Evolutionary conservation across 306 rosid species (phyloP).

Genomic region (Dalbergia oliveri): DNA sequence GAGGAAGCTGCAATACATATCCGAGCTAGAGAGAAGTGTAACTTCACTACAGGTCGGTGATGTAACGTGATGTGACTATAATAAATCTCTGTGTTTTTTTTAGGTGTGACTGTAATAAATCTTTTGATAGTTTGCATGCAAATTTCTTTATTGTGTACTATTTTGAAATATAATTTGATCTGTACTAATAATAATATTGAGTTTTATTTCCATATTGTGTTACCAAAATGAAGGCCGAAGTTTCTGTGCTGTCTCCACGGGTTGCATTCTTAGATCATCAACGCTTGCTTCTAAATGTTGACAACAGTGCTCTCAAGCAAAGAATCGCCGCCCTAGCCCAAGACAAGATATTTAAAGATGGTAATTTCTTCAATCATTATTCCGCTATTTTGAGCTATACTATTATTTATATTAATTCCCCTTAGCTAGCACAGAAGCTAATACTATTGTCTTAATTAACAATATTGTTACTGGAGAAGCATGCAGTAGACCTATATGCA

Average conservation of each 20-base stretch:
- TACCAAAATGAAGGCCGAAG: constrained; percentile 78
- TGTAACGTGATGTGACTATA: constrained; percentile 5
- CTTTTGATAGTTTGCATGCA: background rate
- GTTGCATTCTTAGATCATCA: constrained; percentile 97
- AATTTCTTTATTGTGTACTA: background rate
- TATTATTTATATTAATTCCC: background rate
- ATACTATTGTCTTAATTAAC: background rate
- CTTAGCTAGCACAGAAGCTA: background rate
- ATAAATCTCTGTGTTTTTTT: background rate
- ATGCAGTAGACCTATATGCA: background rate
- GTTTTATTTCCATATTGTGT: background rate
- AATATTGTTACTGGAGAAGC: background rate
- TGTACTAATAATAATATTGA: background rate
- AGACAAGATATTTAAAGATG: constrained; percentile 96
- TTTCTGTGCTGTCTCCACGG: constrained; percentile 89
- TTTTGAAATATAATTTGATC: background rate
- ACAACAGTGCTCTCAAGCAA: constrained; percentile 97
- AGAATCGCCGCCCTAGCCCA: constrained; percentile 99
- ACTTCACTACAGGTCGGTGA: constrained; percentile 83
- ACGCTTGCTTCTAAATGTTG: constrained; percentile 93
- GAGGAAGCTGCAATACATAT: constrained; percentile 95
- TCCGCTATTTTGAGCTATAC: background rate
- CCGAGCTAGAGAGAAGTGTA: constrained; percentile 96
- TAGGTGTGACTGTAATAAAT: background rate
- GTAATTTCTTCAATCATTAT: constrained; percentile 48